phyloP scores from a whole-genome alignment of 2,329 filamentous ascomycete species.

The Alternaria burnsii region DNA sequence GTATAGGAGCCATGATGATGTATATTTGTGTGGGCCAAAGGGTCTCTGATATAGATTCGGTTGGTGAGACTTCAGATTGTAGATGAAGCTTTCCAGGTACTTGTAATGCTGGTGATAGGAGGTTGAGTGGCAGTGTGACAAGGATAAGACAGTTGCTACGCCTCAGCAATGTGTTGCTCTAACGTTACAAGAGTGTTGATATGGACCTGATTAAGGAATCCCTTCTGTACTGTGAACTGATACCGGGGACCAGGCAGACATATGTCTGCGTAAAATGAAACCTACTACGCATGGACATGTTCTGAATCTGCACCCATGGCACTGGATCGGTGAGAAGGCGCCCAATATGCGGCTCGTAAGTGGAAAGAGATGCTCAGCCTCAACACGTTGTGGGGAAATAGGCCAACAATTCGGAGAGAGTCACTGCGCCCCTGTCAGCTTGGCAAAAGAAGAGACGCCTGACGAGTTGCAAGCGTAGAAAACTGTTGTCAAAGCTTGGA shows the following conservation, averaged over 20 bases:
- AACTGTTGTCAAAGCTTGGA: constrained; percentile 22
- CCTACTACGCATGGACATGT: constrained; percentile 27
- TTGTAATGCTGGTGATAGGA: constrained; percentile 4
- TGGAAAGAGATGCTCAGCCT: constrained; percentile 39
- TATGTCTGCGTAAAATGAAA: constrained; percentile 40
- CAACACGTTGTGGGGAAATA: constrained; percentile 35
- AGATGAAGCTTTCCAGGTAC: neutral
- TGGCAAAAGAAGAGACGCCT: constrained; percentile 15
- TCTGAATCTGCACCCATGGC: constrained; percentile 22
- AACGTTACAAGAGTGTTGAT: constrained; percentile 17
- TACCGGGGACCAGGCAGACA: constrained; percentile 30
- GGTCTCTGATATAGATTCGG: neutral
- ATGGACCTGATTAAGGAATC: constrained; percentile 18
- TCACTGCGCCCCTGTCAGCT: constrained; percentile 24
- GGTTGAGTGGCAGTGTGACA: constrained; percentile 17
- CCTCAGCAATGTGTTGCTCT: constrained; percentile 29
- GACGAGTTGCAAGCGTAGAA: constrained; percentile 26
- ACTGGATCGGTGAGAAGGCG: constrained; percentile 32
- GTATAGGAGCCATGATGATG: constrained; percentile 38
- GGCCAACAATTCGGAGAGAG: constrained; percentile 18
- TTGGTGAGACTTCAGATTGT: neutral
- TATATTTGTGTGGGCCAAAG: neutral
- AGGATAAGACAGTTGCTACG: constrained; percentile 24
- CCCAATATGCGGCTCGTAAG: constrained; percentile 32
- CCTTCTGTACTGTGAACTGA: constrained; percentile 11